phyloP scores from a whole-genome alignment of 345 rosid species.

The Reutealis trisperma region DNA sequence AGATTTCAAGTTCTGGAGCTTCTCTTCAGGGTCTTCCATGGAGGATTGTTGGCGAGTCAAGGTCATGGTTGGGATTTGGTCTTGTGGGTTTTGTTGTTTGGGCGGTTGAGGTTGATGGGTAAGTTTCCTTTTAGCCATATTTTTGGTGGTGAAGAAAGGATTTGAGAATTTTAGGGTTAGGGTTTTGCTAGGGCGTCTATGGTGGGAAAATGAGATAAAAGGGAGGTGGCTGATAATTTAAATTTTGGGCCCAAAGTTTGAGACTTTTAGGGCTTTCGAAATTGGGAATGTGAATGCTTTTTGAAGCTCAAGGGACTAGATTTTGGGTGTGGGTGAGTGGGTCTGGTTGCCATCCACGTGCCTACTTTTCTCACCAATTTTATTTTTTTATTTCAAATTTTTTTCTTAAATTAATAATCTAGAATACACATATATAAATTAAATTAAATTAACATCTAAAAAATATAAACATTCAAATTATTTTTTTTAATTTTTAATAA shows the following conservation, averaged over 20 bases:
- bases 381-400: no score
- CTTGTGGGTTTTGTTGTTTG: constrained; percentile 19
- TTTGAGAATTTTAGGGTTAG: constrained; percentile 25
- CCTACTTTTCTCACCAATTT: background rate
- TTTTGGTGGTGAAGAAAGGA: constrained; percentile 13
- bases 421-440: no score
- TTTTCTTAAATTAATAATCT: no score
- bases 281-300: background rate
- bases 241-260: constrained; percentile 39
- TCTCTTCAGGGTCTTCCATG: constrained; percentile 48
- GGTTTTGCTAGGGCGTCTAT: constrained; percentile 44
- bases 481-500: no score
- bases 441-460: no score
- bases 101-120: constrained; percentile 23
- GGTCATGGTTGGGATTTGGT: constrained; percentile 7
- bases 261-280: background rate
- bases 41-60: constrained; percentile 20
- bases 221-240: constrained; percentile 22
- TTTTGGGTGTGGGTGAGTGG: no score
- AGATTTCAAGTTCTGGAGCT: constrained; percentile 50
- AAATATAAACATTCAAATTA: no score
- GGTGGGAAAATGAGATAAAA: constrained; percentile 30
- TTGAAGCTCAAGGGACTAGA: background rate
- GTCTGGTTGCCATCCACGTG: background rate
- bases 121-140: constrained; percentile 55